Conservation (phyloP, 164 flowering plant genomes). For the Sextonia rubra region DNA sequence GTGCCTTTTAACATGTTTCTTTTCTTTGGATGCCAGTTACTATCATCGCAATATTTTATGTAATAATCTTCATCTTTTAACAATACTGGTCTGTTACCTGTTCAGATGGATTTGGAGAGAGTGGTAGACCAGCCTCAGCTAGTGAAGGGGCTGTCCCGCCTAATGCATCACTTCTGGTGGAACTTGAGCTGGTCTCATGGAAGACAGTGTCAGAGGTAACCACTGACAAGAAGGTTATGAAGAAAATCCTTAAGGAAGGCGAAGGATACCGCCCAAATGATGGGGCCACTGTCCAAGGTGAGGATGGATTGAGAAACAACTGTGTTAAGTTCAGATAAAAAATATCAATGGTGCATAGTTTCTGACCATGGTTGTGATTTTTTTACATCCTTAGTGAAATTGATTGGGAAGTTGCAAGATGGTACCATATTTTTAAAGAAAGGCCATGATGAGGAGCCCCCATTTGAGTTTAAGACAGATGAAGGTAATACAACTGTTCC, state of each 20-base stretch:
- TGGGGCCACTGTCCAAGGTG: slow-evolving; percentile 70
- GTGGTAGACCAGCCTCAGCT: slow-evolving; percentile 60
- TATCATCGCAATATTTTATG: no score
- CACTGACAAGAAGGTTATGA: slow-evolving; percentile 76
- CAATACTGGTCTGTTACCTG: not conserved
- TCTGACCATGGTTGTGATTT: not conserved
- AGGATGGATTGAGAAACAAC: not conserved
- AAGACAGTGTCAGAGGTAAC: slow-evolving; percentile 82
- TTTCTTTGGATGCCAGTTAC: not conserved
- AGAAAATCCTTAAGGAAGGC: slow-evolving; percentile 86
- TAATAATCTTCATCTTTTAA: no score
- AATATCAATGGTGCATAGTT: no score
- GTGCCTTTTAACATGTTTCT: not conserved
- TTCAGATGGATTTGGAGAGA: slow-evolving; percentile 91
- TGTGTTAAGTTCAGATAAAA: no score
- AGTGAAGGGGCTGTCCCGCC: slow-evolving; percentile 69
- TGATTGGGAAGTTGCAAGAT: slow-evolving; percentile 77
- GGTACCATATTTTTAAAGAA: slow-evolving; percentile 77
- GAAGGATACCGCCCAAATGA: slow-evolving; percentile 87
- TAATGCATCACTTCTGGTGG: slow-evolving; percentile 55
- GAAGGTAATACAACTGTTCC: slow-evolving; percentile 47
- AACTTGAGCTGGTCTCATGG: slow-evolving; percentile 80
- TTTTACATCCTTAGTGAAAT: slow-evolving; percentile 52
- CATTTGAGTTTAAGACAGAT: slow-evolving; percentile 81
- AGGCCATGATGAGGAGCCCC: slow-evolving; percentile 56